phyloP scores from a whole-genome alignment of 1,284 basidiomycete species.

The Ustilago shanxiensis region DNA sequence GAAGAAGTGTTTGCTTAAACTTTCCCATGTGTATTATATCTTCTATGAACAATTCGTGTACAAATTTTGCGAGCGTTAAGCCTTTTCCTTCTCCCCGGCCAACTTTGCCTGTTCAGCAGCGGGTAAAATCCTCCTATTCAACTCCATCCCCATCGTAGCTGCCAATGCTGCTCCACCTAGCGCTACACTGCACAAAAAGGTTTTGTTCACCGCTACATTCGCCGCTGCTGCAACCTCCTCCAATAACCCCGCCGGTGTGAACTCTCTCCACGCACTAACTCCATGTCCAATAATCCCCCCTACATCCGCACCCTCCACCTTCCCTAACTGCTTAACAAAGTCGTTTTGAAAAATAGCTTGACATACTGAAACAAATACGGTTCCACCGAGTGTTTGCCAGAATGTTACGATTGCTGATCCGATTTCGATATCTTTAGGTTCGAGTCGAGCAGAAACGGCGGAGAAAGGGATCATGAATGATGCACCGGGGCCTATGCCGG shows the following conservation, averaged over 20 bases:
- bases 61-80: too few species aligned
- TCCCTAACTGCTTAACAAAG: constrained; percentile 30
- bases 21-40: neutral
- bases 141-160: constrained; percentile 49
- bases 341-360: constrained; percentile 55
- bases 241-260: constrained; percentile 29
- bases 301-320: constrained; percentile 32
- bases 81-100: neutral
- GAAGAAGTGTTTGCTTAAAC: constrained; percentile 17
- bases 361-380: constrained; percentile 44
- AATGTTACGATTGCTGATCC: constrained; percentile 54
- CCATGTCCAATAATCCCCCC: constrained; percentile 40
- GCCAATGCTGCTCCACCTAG: constrained; percentile 42
- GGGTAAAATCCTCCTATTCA: constrained; percentile 34
- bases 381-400: constrained; percentile 52
- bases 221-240: constrained; percentile 32
- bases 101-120: neutral
- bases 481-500: constrained; percentile 45
- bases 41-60: too few species aligned
- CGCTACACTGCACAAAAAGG: constrained; percentile 31
- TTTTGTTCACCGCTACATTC: constrained; percentile 45
- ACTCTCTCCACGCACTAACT: constrained; percentile 40
- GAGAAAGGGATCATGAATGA: constrained; percentile 54
- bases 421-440: constrained; percentile 42
- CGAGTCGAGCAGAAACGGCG: constrained; percentile 40